Evolutionary conservation across 176 grass and related monocot species (phyloP), one percentile per base, ranked within the genome.

Genomic region (Microstegium vimineum): DNA sequence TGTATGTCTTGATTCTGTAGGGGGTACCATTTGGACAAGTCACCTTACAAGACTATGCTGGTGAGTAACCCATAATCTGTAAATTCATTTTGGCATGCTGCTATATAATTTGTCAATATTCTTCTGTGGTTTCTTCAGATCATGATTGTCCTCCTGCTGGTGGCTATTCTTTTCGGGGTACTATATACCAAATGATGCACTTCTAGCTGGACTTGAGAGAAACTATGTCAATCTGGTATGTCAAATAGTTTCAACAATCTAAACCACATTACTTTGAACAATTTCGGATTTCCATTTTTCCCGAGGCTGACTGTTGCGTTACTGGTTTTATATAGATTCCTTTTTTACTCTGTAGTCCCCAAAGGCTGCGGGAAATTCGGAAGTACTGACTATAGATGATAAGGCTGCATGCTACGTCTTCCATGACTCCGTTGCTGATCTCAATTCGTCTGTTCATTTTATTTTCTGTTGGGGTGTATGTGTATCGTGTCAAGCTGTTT

Each of bases 131-230:
- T 66, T 90, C 23, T 20, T 63, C 80, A 92, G 93, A 69, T 92
- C 57, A 90, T 92, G 80, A 34, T 88, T 52, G 27, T 72, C 35
- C 90, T 95, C 13, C 70, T 92, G 34, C 32, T 95, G 79, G 69
- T 95, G 70, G 84, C 93, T 81, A 62, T 95, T 77, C 66, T 95
- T 77, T 51, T 92, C 34, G 88, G 90, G 62, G n/a, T 82, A 20
- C 60, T 95, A 37, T 81, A 82, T 64, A 62, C 72, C 56, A 86
- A 90, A 57, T 90, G 78, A 90, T 66, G 8, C 26, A 2, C 20
- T 62, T 62, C 33, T 36, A 23, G 31, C 12, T 65, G 54, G 37
- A 33, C 30, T 56, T 41, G 57, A 31, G n/a, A 38, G 18, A 26
- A 36, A 73, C 46, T 49, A 60, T 10, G 6, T 16, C n/a, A 40